Conservation (phyloP, 345 rosid genomes). For the Pugionium dolabratum region DNA sequence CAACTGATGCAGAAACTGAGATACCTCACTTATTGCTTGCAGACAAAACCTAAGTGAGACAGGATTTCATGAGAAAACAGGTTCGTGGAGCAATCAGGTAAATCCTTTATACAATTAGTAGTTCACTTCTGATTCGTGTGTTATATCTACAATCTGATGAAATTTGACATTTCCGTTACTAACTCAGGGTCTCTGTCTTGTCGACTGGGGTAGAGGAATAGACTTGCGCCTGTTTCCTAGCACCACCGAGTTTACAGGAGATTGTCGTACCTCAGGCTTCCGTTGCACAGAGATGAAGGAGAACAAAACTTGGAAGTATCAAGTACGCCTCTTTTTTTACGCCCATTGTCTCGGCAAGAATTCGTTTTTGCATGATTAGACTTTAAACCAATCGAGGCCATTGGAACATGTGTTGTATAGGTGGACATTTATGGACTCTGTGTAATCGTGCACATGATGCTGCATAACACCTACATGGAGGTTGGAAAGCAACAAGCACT, state of each 20-base stretch:
- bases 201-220: constrained; percentile 97
- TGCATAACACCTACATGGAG: constrained; percentile 76
- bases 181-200: constrained; percentile 87
- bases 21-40: constrained; percentile 23
- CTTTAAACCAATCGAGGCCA: constrained; percentile 12
- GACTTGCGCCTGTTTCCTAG: constrained; percentile 77
- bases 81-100: constrained; percentile 83
- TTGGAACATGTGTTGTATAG: constrained; percentile 43
- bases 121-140: constrained; percentile 4
- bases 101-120: constrained; percentile 9
- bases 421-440: constrained; percentile 87
- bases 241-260: constrained; percentile 61
- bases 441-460: constrained; percentile 81
- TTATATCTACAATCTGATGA: constrained; percentile 17
- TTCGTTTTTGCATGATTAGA: constrained; percentile 9
- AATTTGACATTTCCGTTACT: constrained; percentile 14
- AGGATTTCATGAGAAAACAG: constrained; percentile 55
- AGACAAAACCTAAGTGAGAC: constrained; percentile 65
- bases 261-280: constrained; percentile 90
- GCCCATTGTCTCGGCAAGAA: constrained; percentile 6
- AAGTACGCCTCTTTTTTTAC: constrained; percentile 49
- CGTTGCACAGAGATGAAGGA: constrained; percentile 89
- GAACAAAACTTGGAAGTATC: constrained; percentile 88
- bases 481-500: constrained; percentile 54
- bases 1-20: constrained; percentile 19